Evolutionary conservation across 108 stramenopile genomes (phyloP).

Genomic region (Conticribra guillardii): DNA sequence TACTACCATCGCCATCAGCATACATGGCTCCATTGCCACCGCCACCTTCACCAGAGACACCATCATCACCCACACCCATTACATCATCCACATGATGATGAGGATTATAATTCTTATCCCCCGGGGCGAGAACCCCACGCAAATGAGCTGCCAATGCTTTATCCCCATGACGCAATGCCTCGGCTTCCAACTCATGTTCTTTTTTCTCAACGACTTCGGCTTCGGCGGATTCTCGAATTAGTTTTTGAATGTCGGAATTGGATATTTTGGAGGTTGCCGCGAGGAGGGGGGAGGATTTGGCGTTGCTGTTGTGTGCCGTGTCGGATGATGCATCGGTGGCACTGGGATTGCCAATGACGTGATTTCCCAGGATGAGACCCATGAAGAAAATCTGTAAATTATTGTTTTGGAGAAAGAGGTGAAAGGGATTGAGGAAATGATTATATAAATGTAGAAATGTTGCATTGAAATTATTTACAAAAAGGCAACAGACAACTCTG

Average conservation of each 20-base stretch:
- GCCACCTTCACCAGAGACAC: neutral
- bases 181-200: slow-evolving; percentile 17
- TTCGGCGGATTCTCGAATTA: slow-evolving; percentile 36
- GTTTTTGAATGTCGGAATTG: slow-evolving; percentile 25
- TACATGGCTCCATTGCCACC: slow-evolving; percentile 27
- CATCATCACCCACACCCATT: slow-evolving; percentile 8
- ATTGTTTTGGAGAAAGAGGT: too few relatives aligned
- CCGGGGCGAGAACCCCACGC: slow-evolving; percentile 26
- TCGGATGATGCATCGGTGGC: neutral
- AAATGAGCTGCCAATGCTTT: slow-evolving; percentile 29
- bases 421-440: neutral
- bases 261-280: slow-evolving; percentile 27
- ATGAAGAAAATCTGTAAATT: slow-evolving; percentile 26
- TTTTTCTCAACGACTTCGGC: slow-evolving; percentile 35
- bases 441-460: too few relatives aligned
- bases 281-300: slow-evolving; percentile 25
- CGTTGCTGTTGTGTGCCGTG: slow-evolving; percentile 8
- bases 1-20: slow-evolving; percentile 18
- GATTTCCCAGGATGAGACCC: slow-evolving; percentile 37
- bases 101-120: slow-evolving; percentile 55
- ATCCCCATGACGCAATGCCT: slow-evolving; percentile 18
- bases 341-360: slow-evolving; percentile 17
- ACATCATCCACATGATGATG: slow-evolving; percentile 45
- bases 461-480: too few relatives aligned
- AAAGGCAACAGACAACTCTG: too few relatives aligned